Evolutionary conservation across 2,329 filamentous ascomycete species (phyloP), one percentile per base, ranked within the genome.

Genomic region (Graphilbum ipis-grandicollis): DNA sequence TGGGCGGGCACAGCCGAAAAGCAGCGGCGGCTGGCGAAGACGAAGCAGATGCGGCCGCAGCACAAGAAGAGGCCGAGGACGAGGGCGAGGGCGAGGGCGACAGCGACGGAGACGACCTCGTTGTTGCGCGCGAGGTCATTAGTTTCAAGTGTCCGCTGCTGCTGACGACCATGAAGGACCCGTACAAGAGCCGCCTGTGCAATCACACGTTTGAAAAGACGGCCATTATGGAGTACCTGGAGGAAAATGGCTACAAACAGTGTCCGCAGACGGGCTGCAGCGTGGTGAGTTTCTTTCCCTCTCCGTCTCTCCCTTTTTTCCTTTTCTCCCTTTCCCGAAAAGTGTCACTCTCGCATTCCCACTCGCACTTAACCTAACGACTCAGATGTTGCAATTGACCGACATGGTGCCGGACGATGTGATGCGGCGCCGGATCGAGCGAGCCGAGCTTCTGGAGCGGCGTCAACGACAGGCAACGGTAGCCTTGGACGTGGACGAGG

Each of bases 111-210:
- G 76, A 80, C 17, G 80, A 86, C 31, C 61, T 86, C 19, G 66
- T 76, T 2, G 66, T 86, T 22, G 66, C 70, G 21, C 63, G 69
- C 34, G 72, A 75, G 43, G 68, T 65, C 5, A 63, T 75, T 36
- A 78, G 71, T 51, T 68, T 77, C 23, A 75, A 71, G 46, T 86
- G 80, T 48, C 78, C 79, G 0, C 52, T 86, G 17, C 79, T 78
- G 0, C 58, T 84, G 44, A 60, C 61, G 36, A 59, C 67, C 32
- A 75, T 83, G 58, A 57, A 60, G 31, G 66, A 82, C 36, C 80
- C 80, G 0, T 73, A 71, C 48, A 79, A 69, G 38, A 80, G 71
- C 46, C 57, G 51, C 13, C 68, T 70, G 44, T 86, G 80, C 58
- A 73, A 69, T 38, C 80, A 86, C 52, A 75, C 68, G 0, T 86